Conservation (phyloP, 139 green algal genomes). For the Microglena sp. region DNA sequence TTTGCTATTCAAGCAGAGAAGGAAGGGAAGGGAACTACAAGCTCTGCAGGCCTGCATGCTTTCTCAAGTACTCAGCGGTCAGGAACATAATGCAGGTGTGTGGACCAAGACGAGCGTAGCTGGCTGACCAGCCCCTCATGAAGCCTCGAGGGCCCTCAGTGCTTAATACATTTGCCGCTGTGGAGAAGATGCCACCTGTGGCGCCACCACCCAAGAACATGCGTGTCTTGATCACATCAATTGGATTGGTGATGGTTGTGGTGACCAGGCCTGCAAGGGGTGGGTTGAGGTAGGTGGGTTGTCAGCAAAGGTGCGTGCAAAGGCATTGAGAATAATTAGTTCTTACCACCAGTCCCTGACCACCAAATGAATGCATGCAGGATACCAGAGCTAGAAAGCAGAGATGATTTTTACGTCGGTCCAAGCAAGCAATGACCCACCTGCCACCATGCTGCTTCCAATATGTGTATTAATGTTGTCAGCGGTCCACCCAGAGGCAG, state of each 20-base stretch:
- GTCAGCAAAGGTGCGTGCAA: no score
- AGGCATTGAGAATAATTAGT: no score
- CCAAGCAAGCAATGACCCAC: no score
- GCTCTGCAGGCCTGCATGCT: constrained; percentile 22
- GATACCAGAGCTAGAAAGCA: no score
- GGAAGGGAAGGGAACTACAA: no score
- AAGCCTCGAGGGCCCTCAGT: constrained; percentile 42
- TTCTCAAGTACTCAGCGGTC: constrained; percentile 31
- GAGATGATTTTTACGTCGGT: no score
- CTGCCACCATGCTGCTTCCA: no score
- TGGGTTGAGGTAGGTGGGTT: not conserved
- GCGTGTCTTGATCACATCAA: constrained; percentile 81
- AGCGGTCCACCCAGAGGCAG: not conserved
- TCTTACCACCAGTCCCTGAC: no score
- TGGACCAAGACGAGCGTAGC: constrained; percentile 45
- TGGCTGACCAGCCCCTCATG: constrained; percentile 44
- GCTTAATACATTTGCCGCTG: constrained; percentile 21
- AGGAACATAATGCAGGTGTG: constrained; percentile 64
- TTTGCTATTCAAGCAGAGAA: no score
- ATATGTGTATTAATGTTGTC: not conserved
- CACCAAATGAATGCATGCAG: no score
- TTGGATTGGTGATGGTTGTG: constrained; percentile 75
- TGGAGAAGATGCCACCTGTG: constrained; percentile 24
- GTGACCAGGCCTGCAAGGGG: constrained; percentile 66
- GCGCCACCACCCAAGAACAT: constrained; percentile 45